Percentiles rank a stretch among this genome's conserved stretches.
phyloP scores from a whole-genome alignment of 352 stramenopile genomes.

The Sclerospora graminicola region DNA sequence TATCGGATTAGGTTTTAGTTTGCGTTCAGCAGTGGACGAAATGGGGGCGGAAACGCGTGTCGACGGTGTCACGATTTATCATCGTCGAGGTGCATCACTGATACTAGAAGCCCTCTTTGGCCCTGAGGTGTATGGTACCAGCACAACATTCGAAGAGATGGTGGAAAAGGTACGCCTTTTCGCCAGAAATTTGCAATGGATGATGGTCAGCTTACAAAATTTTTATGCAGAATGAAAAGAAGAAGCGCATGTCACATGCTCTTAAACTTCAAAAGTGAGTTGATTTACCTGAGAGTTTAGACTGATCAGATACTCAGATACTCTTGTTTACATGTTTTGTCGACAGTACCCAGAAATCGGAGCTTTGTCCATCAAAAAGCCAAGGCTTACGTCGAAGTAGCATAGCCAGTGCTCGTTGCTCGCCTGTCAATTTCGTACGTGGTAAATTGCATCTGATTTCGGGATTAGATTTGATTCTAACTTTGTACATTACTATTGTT shows the following conservation, averaged over 20 bases:
- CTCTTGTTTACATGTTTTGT: not conserved
- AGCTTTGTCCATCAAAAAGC: conserved; percentile 3
- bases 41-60: conserved; percentile 65
- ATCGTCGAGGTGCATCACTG: conserved; percentile 56
- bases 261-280: conserved; percentile 15
- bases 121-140: conserved; percentile 41
- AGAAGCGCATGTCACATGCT: conserved; percentile 20
- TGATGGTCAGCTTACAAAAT: not conserved
- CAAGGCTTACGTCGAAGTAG: conserved; percentile 7
- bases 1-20: conserved; percentile 68
- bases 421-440: conserved; percentile 7
- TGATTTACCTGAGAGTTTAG: too few relatives aligned
- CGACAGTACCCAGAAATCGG: conserved; percentile 3
- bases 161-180: conserved; percentile 46
- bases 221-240: conserved; percentile 27
- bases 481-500: too few relatives aligned
- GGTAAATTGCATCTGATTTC: conserved; percentile 3
- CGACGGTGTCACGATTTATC: conserved; percentile 83
- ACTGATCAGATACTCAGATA: too few relatives aligned
- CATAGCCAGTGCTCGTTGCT: not conserved
- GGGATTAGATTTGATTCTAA: not conserved
- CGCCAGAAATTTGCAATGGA: not conserved
- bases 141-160: conserved; percentile 73
- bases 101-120: conserved; percentile 66
- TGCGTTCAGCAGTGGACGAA: conserved; percentile 66